Percentiles rank a stretch among this genome's conserved stretches.
phyloP scores from a whole-genome alignment of 1,284 basidiomycete species.

The Ustilago loliicola region DNA sequence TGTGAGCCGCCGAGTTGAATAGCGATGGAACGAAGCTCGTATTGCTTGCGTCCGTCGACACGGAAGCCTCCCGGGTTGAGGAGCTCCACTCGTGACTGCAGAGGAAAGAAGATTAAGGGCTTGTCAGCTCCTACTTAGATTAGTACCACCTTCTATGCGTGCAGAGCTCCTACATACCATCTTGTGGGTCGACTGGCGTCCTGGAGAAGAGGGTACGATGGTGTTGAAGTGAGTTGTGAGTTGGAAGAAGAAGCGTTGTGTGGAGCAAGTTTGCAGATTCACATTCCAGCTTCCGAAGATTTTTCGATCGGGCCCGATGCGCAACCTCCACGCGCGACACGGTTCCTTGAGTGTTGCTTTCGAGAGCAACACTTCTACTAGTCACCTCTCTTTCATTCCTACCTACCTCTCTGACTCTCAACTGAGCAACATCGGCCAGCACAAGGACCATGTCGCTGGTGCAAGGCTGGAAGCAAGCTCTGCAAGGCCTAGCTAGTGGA shows the following conservation, averaged over 20 bases:
- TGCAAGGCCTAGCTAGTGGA: constrained; percentile 15
- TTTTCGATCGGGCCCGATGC: constrained; percentile 29
- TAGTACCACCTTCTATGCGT: not conserved
- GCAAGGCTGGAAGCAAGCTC: constrained; percentile 30
- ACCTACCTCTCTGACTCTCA: not conserved
- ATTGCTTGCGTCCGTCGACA: constrained; percentile 89
- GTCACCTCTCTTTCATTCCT: not conserved
- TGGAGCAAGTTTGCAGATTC: constrained; percentile 28
- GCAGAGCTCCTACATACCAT: constrained; percentile 21
- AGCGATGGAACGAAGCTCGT: constrained; percentile 85
- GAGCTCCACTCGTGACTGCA: constrained; percentile 82
- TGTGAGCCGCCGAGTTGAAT: constrained; percentile 76
- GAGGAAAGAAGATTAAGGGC: not conserved
- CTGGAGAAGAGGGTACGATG: not conserved
- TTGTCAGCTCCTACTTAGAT: not conserved
- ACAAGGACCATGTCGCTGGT: constrained; percentile 25
- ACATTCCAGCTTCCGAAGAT: constrained; percentile 5
- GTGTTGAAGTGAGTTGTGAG: not conserved
- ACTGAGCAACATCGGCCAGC: not conserved
- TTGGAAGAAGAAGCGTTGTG: not conserved
- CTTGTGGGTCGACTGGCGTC: not conserved
- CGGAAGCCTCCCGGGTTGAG: constrained; percentile 85
- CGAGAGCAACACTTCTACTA: constrained; percentile 25
- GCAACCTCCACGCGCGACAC: constrained; percentile 23
- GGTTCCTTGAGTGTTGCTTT: constrained; percentile 27